These are phyloP conservation scores for Tolypocladium paradoxum DNA, from an alignment of 2,329 filamentous ascomycete genomes.

Conservation along the genomic window DNA sequence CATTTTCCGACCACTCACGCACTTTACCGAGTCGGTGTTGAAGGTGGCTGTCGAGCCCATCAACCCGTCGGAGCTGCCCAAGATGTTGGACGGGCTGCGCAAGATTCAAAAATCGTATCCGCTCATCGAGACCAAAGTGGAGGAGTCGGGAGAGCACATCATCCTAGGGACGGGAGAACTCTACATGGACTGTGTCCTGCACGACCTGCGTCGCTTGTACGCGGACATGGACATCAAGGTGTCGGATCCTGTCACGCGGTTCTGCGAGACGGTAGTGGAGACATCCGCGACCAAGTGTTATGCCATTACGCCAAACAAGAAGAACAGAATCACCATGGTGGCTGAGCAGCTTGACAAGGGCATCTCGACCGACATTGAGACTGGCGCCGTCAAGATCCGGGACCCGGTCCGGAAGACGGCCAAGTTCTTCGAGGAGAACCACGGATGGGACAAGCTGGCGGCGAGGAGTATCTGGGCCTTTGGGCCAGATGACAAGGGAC, in stretches of 20 bases:
- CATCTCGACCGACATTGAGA: conserved; percentile 90
- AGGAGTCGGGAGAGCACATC: conserved; percentile 95
- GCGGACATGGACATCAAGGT: conserved; percentile 99
- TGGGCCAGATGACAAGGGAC: conserved; percentile 86
- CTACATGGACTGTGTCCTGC: conserved; percentile 99
- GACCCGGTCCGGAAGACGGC: conserved; percentile 88
- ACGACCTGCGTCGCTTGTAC: conserved; percentile 86
- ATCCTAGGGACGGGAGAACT: conserved; percentile 90
- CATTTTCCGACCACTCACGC: conserved; percentile 85
- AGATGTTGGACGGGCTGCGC: conserved; percentile 94
- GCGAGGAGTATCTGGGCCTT: conserved; percentile 97
- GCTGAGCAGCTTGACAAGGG: conserved; percentile 92
- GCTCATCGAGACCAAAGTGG: conserved; percentile 89
- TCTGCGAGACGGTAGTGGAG: conserved; percentile 96
- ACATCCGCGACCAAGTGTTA: conserved; percentile 98
- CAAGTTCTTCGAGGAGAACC: conserved; percentile 94
- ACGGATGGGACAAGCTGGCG: conserved; percentile 92
- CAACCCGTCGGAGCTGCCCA: conserved; percentile 93
- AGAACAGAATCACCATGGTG: conserved; percentile 98
- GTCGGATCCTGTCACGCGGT: conserved; percentile 91
- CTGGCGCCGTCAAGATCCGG: conserved; percentile 78
- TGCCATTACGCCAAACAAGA: conserved; percentile 95
- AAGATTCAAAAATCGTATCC: conserved; percentile 99
- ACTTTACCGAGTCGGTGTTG: conserved; percentile 95
- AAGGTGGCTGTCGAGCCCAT: conserved; percentile 97